Percentiles rank a stretch among this genome's conserved stretches.
phyloP scores from a whole-genome alignment of 176 grass and related monocot species.

The Rhynchospora pubera region DNA sequence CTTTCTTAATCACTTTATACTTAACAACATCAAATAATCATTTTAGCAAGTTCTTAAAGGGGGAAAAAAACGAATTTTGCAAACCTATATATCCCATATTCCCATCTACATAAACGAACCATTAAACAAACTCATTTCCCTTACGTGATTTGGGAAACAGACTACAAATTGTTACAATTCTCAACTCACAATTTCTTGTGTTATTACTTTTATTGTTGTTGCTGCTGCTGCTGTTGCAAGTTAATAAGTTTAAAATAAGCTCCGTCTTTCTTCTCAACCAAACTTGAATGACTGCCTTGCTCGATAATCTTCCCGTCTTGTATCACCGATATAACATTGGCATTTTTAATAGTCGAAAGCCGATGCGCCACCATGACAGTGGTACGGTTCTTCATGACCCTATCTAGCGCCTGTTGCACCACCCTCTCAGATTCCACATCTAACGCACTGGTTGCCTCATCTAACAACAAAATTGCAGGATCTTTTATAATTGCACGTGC shows the following conservation, averaged over 20 bases:
- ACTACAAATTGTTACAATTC: not conserved
- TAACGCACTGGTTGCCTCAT: constrained; percentile 91
- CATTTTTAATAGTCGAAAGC: constrained; percentile 83
- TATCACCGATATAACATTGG: constrained; percentile 79
- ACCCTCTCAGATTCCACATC: constrained; percentile 87
- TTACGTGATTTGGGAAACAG: not conserved
- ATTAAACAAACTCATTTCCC: not conserved
- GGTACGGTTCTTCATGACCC: constrained; percentile 86
- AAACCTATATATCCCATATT: constrained; percentile 8
- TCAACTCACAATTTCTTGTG: not conserved
- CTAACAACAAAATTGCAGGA: constrained; percentile 69
- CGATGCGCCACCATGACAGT: constrained; percentile 88
- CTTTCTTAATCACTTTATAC: not conserved
- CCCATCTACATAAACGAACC: not conserved
- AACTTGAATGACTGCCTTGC: constrained; percentile 53
- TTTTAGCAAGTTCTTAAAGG: not conserved
- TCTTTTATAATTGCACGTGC: constrained; percentile 81
- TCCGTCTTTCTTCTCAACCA: constrained; percentile 64
- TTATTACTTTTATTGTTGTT: constrained; percentile 3
- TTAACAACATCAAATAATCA: not conserved
- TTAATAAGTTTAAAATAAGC: constrained; percentile 78
- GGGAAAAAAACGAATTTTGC: not conserved
- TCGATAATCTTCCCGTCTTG: constrained; percentile 90
- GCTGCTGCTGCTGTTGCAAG: constrained; percentile 66
- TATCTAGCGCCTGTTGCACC: constrained; percentile 76